A percentile compares a stretch with the other conserved stretches of the same genome.
Evolutionary conservation across 164 flowering plant genomes (phyloP).

Genomic region (Aristolochia californica): DNA sequence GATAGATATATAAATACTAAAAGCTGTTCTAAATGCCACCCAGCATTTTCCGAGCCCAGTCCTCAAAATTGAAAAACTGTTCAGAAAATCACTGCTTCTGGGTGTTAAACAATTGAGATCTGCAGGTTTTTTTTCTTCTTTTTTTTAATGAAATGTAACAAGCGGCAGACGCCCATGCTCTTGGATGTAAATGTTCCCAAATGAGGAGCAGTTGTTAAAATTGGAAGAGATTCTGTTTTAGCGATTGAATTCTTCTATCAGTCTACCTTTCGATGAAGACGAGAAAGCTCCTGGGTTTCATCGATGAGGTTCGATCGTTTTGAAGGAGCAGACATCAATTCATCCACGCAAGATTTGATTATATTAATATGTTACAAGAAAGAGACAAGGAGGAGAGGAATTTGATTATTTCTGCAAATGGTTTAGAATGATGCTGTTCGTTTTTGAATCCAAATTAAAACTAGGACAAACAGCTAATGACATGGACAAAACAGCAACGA

Average conservation of each 20-base stretch:
- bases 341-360: background rate
- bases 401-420: background rate
- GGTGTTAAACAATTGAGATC: too few relatives aligned
- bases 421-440: background rate
- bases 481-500: background rate
- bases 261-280: background rate
- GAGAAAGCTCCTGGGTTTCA: background rate
- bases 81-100: too few relatives aligned
- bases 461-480: conserved; percentile 2
- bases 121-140: too few relatives aligned
- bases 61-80: too few relatives aligned
- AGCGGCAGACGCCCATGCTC: too few relatives aligned
- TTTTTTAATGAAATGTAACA: too few relatives aligned
- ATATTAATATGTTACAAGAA: background rate
- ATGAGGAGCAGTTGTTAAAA: background rate
- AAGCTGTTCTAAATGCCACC: too few relatives aligned
- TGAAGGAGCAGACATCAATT: conserved; percentile 8
- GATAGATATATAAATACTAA: too few relatives aligned
- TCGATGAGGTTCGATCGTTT: conserved; percentile 9
- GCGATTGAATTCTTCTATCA: background rate
- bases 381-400: conserved; percentile 3
- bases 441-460: background rate
- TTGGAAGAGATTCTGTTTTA: too few relatives aligned
- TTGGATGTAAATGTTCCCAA: background rate
- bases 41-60: too few relatives aligned